Evolutionary conservation across 306 rosid species (phyloP).

Genomic region (Sindora glabra): DNA sequence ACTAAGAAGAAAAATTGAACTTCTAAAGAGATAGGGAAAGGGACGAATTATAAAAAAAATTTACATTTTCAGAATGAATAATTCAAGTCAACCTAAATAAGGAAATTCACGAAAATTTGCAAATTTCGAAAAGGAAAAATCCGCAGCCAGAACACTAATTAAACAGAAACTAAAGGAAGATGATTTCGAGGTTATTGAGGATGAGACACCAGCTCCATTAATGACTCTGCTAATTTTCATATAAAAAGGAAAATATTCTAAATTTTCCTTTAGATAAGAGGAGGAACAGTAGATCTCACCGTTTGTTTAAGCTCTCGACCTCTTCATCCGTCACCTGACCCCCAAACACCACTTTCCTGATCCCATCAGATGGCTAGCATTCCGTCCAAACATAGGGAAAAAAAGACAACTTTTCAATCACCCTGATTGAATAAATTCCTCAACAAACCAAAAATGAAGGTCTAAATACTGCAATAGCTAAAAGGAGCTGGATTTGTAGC

Average conservation of each 20-base stretch:
- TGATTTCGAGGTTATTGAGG: not conserved
- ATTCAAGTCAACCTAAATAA: not conserved
- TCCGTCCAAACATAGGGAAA: not conserved
- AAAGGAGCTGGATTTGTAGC: not conserved
- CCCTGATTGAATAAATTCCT: not conserved
- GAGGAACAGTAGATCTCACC: constrained; percentile 69
- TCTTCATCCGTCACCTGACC: constrained; percentile 99
- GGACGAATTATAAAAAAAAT: no score
- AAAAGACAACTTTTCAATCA: not conserved
- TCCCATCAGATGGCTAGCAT: constrained; percentile 95
- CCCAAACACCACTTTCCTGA: constrained; percentile 92
- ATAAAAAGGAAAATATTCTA: no score
- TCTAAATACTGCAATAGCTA: not conserved
- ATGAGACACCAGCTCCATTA: not conserved
- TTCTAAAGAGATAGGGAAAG: no score
- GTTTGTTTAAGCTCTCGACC: constrained; percentile 76
- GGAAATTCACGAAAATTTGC: not conserved
- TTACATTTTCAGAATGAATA: not conserved
- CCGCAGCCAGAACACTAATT: not conserved
- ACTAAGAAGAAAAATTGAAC: no score
- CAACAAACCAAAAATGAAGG: not conserved
- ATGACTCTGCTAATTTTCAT: not conserved
- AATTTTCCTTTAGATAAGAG: not conserved
- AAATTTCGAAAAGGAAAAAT: not conserved
- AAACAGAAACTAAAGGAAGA: not conserved